Percentiles rank a stretch among this genome's conserved stretches.
phyloP scores from a whole-genome alignment of 257 asterid species.

The Ajuga chamaepitys region DNA sequence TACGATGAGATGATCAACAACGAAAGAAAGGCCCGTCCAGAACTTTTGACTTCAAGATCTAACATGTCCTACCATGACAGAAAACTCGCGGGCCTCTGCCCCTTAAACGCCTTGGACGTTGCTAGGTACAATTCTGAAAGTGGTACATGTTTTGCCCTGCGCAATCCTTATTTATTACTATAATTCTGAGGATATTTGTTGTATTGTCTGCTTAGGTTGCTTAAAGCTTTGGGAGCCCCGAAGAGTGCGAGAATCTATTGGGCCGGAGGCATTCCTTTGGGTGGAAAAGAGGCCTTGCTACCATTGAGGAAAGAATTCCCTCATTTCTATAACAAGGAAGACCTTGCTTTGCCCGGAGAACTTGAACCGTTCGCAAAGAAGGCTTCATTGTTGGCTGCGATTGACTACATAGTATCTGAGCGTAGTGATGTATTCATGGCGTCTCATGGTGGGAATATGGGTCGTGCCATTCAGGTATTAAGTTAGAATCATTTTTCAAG shows the following conservation, averaged over 20 bases:
- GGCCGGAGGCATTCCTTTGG: slow-evolving; percentile 88
- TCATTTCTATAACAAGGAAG: slow-evolving; percentile 69
- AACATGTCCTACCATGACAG: slow-evolving; percentile 79
- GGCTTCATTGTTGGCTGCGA: slow-evolving; percentile 77
- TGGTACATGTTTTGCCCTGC: background rate
- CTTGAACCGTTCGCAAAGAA: slow-evolving; percentile 60
- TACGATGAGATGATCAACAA: slow-evolving; percentile 63
- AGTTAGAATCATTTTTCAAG: too few relatives aligned
- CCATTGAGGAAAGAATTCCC: slow-evolving; percentile 54
- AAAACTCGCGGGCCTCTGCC: slow-evolving; percentile 85
- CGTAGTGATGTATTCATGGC: slow-evolving; percentile 85
- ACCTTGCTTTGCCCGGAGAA: slow-evolving; percentile 70
- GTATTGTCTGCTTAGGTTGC: slow-evolving; percentile 35
- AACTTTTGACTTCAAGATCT: slow-evolving; percentile 80
- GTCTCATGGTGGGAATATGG: slow-evolving; percentile 97
- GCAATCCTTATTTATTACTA: background rate
- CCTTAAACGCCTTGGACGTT: slow-evolving; percentile 79
- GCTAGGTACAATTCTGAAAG: slow-evolving; percentile 34
- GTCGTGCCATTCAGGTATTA: slow-evolving; percentile 77
- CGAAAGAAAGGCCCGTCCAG: slow-evolving; percentile 64
- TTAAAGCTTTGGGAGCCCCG: slow-evolving; percentile 80
- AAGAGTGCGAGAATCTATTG: slow-evolving; percentile 59
- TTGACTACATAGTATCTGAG: slow-evolving; percentile 70
- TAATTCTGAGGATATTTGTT: background rate
- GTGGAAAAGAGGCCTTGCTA: slow-evolving; percentile 64